These are phyloP conservation scores for Dendrobium catenatum DNA, from an alignment of 106 monocot genomes.

Conservation along the genomic window DNA sequence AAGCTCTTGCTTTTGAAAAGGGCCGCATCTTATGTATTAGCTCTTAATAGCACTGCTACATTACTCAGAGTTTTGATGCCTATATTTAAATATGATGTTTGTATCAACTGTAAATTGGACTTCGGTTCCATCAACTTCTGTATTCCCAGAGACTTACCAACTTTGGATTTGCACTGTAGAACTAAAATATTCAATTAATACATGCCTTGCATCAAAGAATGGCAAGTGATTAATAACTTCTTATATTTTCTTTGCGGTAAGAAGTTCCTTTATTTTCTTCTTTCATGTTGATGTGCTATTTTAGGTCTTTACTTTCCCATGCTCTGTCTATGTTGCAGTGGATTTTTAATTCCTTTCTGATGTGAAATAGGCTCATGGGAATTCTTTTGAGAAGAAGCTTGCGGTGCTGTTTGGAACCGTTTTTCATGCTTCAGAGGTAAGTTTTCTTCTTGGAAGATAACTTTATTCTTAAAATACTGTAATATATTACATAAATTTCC, in stretches of 20 bases:
- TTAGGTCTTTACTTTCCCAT: background rate
- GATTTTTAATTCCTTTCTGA: background rate
- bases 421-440: conserved; percentile 46
- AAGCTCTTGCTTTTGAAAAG: background rate
- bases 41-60: background rate
- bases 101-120: conserved; percentile 2
- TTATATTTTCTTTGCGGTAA: background rate
- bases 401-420: conserved; percentile 48
- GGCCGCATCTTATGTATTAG: background rate
- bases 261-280: background rate
- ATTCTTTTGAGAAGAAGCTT: conserved; percentile 79
- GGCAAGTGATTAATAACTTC: background rate
- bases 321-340: background rate
- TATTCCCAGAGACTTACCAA: background rate
- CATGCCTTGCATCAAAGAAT: background rate
- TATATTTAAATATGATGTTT: background rate
- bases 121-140: background rate
- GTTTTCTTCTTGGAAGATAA: background rate
- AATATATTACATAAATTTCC: background rate
- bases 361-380: conserved; percentile 56
- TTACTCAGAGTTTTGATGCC: background rate
- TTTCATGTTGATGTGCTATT: background rate
- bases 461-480: background rate
- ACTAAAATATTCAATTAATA: background rate
- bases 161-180: background rate